Evolutionary conservation across 306 rosid genomes (phyloP).

Genomic region (Dalbergia oliveri): DNA sequence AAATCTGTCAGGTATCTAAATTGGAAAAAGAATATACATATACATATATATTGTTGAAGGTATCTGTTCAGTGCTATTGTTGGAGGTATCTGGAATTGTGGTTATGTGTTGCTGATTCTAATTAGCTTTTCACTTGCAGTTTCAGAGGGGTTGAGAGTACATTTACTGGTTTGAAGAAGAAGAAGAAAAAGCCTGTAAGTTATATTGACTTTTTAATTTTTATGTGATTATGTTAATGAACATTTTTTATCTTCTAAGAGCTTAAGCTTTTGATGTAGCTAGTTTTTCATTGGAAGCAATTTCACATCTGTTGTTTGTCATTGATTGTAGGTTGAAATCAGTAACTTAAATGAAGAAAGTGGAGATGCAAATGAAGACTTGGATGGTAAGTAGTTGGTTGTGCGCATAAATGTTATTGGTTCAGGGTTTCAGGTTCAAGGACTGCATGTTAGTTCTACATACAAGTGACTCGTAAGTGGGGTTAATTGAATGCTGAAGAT

Average conservation of each 20-base stretch:
- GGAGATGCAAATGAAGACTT: constrained; percentile 69
- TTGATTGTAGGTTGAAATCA: constrained; percentile 68
- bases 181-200: constrained; percentile 89
- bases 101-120: neutral
- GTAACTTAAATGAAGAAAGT: constrained; percentile 68
- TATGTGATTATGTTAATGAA: neutral
- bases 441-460: neutral
- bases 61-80: neutral
- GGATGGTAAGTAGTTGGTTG: constrained; percentile 59
- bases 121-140: constrained; percentile 58
- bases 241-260: neutral
- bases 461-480: neutral
- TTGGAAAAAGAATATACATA: neutral
- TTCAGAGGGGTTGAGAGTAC: constrained; percentile 74
- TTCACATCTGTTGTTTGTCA: constrained; percentile 20
- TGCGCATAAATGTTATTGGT: neutral
- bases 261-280: constrained; percentile 8
- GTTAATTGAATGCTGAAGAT: constrained; percentile 7
- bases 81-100: constrained; percentile 11
- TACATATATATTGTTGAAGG: too few relatives aligned
- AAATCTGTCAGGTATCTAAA: constrained; percentile 67
- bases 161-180: constrained; percentile 85
- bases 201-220: neutral
- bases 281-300: constrained; percentile 3
- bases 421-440: neutral